Evolutionary conservation across 2,329 filamentous ascomycete genomes (phyloP).

Genomic region (Ascochyta fabae): DNA sequence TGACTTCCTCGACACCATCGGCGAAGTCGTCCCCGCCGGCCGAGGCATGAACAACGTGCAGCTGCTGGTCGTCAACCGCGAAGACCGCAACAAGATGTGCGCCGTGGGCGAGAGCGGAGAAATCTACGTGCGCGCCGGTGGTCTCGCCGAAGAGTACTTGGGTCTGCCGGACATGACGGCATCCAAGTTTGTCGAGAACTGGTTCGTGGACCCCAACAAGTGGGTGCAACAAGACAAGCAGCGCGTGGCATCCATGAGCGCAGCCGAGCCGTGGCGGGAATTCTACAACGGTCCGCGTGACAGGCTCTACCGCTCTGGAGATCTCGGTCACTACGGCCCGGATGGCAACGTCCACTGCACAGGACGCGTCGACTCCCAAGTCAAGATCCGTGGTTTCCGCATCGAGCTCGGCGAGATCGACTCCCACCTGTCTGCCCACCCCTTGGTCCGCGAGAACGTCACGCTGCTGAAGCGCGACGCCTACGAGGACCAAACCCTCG

Average conservation of each 20-base stretch:
- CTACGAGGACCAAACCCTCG: conserved; percentile 82
- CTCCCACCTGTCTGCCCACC: conserved; percentile 75
- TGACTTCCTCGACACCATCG: conserved; percentile 67
- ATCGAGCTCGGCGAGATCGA: conserved; percentile 97
- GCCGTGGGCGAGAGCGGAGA: conserved; percentile 83
- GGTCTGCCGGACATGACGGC: conserved; percentile 66
- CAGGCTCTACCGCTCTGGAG: conserved; percentile 84
- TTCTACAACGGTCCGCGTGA: conserved; percentile 84
- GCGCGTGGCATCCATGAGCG: conserved; percentile 53
- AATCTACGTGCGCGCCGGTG: conserved; percentile 80
- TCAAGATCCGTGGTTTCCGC: conserved; percentile 95
- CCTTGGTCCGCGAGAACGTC: conserved; percentile 80
- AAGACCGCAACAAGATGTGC: conserved; percentile 72
- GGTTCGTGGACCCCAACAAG: conserved; percentile 78
- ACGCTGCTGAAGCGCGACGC: conserved; percentile 84
- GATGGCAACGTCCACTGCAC: conserved; percentile 77
- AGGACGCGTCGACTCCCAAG: conserved; percentile 83
- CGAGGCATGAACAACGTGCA: conserved; percentile 89
- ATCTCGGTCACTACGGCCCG: conserved; percentile 77
- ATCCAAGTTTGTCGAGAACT: conserved; percentile 82
- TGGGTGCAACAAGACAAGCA: conserved; percentile 72
- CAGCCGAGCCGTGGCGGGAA: conserved; percentile 75
- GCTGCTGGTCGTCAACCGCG: conserved; percentile 79
- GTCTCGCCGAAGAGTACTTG: conserved; percentile 82
- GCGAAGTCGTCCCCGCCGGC: conserved; percentile 82